Percentiles rank a stretch among this genome's conserved stretches.
These are phyloP conservation scores for Solanum microdontum DNA, from an alignment of 257 asterid species.

Conservation along the genomic window DNA sequence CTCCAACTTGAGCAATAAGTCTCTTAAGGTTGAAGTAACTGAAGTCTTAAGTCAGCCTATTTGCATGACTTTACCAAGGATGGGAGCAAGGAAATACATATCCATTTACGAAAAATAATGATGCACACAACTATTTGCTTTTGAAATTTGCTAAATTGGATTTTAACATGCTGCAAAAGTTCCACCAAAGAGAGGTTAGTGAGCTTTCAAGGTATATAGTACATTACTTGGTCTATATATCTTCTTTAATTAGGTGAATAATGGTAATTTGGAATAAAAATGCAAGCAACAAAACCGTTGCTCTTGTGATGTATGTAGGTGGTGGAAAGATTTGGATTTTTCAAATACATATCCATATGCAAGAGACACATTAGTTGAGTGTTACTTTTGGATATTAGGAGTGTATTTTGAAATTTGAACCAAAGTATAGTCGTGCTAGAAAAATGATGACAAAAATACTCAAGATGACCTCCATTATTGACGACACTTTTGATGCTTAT, in stretches of 20 bases:
- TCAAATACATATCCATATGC: conserved; percentile 3
- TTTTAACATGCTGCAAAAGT: neutral
- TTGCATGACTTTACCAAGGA: neutral
- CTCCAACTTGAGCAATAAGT: neutral
- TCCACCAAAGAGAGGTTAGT: neutral
- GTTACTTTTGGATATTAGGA: neutral
- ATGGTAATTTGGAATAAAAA: too few species aligned
- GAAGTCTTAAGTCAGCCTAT: neutral
- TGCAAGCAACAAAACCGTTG: neutral
- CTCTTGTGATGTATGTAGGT: neutral
- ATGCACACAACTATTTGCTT: neutral
- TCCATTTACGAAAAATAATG: neutral
- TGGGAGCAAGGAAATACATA: neutral
- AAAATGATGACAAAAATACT: neutral
- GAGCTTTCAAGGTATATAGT: neutral
- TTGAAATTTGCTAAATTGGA: neutral
- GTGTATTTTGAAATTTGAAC: neutral
- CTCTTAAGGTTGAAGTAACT: neutral
- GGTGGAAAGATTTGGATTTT: conserved; percentile 26
- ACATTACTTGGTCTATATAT: neutral
- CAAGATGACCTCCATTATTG: neutral
- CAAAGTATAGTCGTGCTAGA: neutral
- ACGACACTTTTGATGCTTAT: conserved; percentile 2
- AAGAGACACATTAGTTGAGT: conserved; percentile 19
- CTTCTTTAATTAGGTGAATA: neutral